Evolutionary conservation across 176 grass and related monocot genomes (phyloP).

Genomic region (Themeda triandra): DNA sequence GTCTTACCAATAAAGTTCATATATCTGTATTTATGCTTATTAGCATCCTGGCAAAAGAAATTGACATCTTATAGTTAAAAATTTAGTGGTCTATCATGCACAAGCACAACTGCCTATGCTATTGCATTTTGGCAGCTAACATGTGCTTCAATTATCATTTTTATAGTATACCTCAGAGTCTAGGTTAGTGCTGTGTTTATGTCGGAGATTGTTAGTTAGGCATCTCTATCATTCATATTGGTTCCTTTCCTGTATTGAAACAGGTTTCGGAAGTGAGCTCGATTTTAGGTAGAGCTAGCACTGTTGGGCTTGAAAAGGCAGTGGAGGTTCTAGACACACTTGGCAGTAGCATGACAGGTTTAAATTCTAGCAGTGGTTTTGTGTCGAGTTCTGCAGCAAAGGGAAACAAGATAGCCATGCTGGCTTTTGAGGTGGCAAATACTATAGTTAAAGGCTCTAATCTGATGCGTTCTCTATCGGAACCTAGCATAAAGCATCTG

Average conservation of each 20-base stretch:
- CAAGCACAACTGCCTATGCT: neutral
- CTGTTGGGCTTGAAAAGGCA: constrained; percentile 71
- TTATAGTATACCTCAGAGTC: neutral
- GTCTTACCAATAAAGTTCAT: neutral
- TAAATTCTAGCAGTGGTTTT: constrained; percentile 71
- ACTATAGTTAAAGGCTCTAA: constrained; percentile 90
- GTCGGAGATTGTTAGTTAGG: constrained; percentile 1
- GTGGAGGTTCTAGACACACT: constrained; percentile 96
- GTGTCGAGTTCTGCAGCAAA: constrained; percentile 58
- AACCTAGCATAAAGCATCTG: constrained; percentile 75
- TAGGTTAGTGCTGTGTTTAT: neutral
- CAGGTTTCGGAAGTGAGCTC: constrained; percentile 86
- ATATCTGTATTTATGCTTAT: neutral
- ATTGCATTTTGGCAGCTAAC: neutral
- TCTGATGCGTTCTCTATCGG: constrained; percentile 88
- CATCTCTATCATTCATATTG: constrained; percentile 16
- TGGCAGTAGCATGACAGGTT: constrained; percentile 85
- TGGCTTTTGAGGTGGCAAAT: constrained; percentile 97
- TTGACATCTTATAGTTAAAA: neutral
- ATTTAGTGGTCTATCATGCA: neutral
- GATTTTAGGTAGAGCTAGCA: constrained; percentile 84
- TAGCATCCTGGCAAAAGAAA: neutral
- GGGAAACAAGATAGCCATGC: constrained; percentile 81
- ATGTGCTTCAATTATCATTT: neutral
- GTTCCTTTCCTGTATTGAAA: constrained; percentile 18